These are phyloP conservation scores for Melampsora abietis-canadensis DNA, from an alignment of 1,284 basidiomycete genomes.

Conservation along the genomic window DNA sequence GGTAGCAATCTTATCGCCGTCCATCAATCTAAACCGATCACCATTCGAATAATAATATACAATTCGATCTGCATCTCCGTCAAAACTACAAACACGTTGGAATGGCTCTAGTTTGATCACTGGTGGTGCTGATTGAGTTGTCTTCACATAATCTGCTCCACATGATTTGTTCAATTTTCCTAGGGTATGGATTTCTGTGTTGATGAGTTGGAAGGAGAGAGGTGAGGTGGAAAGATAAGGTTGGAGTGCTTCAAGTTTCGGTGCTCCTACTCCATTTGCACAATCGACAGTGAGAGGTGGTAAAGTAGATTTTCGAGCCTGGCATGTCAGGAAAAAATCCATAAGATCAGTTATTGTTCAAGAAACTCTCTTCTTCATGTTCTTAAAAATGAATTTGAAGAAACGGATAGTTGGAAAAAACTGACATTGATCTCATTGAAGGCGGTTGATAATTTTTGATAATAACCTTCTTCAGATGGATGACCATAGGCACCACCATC, in stretches of 20 bases:
- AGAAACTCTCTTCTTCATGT: slow-evolving; percentile 56
- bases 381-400: slow-evolving; percentile 22
- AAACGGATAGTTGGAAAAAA: slow-evolving; percentile 24
- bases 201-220: slow-evolving; percentile 62
- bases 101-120: slow-evolving; percentile 69
- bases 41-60: slow-evolving; percentile 83
- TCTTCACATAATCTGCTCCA: slow-evolving; percentile 97
- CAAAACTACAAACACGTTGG: slow-evolving; percentile 83
- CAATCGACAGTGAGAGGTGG: slow-evolving; percentile 80
- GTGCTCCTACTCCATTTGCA: slow-evolving; percentile 92
- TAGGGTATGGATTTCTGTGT: slow-evolving; percentile 58
- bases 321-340: not conserved
- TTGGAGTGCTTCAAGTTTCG: slow-evolving; percentile 60
- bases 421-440: slow-evolving; percentile 83
- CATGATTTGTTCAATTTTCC: slow-evolving; percentile 59
- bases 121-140: slow-evolving; percentile 76
- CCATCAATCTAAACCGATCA: slow-evolving; percentile 80
- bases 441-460: slow-evolving; percentile 75
- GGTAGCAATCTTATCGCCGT: slow-evolving; percentile 97
- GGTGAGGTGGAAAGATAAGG: slow-evolving; percentile 26
- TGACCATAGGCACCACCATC: slow-evolving; percentile 77
- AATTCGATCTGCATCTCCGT: slow-evolving; percentile 95
- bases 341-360: slow-evolving; percentile 56
- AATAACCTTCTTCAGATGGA: slow-evolving; percentile 81
- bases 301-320: slow-evolving; percentile 53